Evolutionary conservation across 106 monocot species (phyloP).

Genomic region (Iris macrosiphon): DNA sequence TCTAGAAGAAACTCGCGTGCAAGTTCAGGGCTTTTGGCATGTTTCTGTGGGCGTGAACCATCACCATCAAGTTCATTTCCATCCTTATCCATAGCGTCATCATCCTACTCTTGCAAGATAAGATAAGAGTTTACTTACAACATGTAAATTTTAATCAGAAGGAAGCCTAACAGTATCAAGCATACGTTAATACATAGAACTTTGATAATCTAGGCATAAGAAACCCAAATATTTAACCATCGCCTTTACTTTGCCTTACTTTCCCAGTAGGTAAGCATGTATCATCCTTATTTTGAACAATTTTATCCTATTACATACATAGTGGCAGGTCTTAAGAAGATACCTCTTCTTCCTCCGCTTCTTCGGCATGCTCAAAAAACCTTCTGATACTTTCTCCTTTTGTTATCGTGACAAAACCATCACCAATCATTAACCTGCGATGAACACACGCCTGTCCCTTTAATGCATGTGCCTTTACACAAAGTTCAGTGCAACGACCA

Average conservation of each 20-base stretch:
- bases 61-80: conserved; percentile 79
- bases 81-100: conserved; percentile 87
- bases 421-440: conserved; percentile 72
- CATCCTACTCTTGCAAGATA: conserved; percentile 43
- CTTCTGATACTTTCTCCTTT: conserved; percentile 72
- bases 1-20: conserved; percentile 96
- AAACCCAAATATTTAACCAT: too few relatives aligned
- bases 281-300: background rate
- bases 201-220: too few relatives aligned
- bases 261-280: background rate
- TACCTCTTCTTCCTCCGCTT: conserved; percentile 99
- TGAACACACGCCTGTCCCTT: conserved; percentile 92
- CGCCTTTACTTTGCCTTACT: too few relatives aligned
- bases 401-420: conserved; percentile 88
- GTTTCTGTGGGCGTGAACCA: conserved; percentile 82
- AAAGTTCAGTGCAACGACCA: conserved; percentile 68
- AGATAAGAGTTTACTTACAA: background rate
- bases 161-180: too few relatives aligned
- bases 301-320: background rate
- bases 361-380: conserved; percentile 99
- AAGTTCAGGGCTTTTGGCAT: conserved; percentile 99
- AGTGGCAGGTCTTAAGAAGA: background rate
- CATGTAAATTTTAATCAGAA: background rate
- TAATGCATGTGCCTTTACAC: conserved; percentile 93
- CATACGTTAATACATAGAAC: too few relatives aligned